Conservation (phyloP, 1,284 basidiomycete genomes). For the Sporisorium scitamineum region DNA sequence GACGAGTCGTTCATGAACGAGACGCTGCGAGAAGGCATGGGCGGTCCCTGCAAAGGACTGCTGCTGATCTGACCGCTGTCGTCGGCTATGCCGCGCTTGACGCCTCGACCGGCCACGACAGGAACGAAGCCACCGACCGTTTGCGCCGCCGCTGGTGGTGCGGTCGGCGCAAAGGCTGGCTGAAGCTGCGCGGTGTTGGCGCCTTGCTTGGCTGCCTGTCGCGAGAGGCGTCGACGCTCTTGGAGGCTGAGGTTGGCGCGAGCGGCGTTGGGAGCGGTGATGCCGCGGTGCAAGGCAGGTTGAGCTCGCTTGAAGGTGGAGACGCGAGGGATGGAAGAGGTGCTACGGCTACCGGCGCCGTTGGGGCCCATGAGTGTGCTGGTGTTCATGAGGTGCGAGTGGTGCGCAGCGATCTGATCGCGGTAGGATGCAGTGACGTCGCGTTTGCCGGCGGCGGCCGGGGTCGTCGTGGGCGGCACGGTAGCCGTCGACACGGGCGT, state of each 20-base stretch:
- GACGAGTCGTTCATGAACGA: slow-evolving; percentile 47
- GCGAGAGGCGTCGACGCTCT: slow-evolving; percentile 59
- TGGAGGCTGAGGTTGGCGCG: slow-evolving; percentile 51
- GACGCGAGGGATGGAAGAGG: slow-evolving; percentile 38
- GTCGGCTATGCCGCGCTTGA: slow-evolving; percentile 36
- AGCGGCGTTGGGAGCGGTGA: slow-evolving; percentile 28
- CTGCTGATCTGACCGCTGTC: slow-evolving; percentile 30
- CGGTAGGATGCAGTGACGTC: slow-evolving; percentile 44
- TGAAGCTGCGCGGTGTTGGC: slow-evolving; percentile 8
- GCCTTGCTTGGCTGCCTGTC: slow-evolving; percentile 44
- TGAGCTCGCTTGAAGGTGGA: slow-evolving; percentile 40
- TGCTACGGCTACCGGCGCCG: slow-evolving; percentile 23
- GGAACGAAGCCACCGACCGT: slow-evolving; percentile 5
- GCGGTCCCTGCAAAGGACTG: slow-evolving; percentile 19
- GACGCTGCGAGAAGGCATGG: slow-evolving; percentile 29
- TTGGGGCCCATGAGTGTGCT: slow-evolving; percentile 22
- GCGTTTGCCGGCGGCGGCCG: slow-evolving; percentile 8
- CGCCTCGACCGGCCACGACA: slow-evolving; percentile 29
- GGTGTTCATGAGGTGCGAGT: slow-evolving; percentile 48
- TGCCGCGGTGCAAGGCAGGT: slow-evolving; percentile 26
- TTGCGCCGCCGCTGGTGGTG: slow-evolving; percentile 1
- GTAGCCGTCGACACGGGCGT: not conserved
- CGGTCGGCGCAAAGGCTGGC: slow-evolving; percentile 8
- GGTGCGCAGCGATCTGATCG: slow-evolving; percentile 51
- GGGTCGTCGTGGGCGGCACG: not conserved